These are phyloP conservation scores for Venturia nashicola DNA, from an alignment of 2,329 filamentous ascomycete species.

Conservation along the genomic window DNA sequence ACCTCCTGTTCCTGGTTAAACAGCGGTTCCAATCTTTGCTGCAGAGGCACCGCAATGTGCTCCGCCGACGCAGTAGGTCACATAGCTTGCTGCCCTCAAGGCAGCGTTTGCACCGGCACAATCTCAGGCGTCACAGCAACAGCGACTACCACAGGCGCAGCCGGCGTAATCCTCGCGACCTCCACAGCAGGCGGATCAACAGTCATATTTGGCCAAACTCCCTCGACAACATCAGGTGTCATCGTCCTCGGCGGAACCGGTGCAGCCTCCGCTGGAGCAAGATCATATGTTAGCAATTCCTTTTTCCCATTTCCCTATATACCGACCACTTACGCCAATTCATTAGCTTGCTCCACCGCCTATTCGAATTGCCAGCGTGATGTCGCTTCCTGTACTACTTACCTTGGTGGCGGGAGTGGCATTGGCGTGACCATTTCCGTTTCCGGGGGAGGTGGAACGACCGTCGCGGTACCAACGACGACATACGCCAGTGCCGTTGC, in stretches of 20 bases:
- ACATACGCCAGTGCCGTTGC: constrained; percentile 6
- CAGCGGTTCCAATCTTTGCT: constrained; percentile 43
- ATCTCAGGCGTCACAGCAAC: constrained; percentile 24
- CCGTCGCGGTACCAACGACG: constrained; percentile 6
- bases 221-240: constrained; percentile 6
- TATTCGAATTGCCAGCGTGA: constrained; percentile 40
- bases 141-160: constrained; percentile 9
- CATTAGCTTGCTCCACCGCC: constrained; percentile 39
- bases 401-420: constrained; percentile 6
- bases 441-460: constrained; percentile 7
- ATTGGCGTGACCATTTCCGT: constrained; percentile 9
- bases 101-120: constrained; percentile 45
- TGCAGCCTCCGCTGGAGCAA: constrained; percentile 9
- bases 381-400: constrained; percentile 7
- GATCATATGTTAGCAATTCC: constrained; percentile 34
- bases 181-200: background rate
- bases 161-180: constrained; percentile 6
- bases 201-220: constrained; percentile 4
- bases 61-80: constrained; percentile 43
- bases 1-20: constrained; percentile 35
- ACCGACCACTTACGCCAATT: constrained; percentile 40
- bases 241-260: constrained; percentile 15
- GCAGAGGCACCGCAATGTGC: constrained; percentile 40
- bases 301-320: constrained; percentile 41
- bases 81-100: constrained; percentile 49